These are phyloP conservation scores for Ceratocystis alfenasii DNA, from an alignment of 2,329 filamentous ascomycete genomes.

Conservation along the genomic window DNA sequence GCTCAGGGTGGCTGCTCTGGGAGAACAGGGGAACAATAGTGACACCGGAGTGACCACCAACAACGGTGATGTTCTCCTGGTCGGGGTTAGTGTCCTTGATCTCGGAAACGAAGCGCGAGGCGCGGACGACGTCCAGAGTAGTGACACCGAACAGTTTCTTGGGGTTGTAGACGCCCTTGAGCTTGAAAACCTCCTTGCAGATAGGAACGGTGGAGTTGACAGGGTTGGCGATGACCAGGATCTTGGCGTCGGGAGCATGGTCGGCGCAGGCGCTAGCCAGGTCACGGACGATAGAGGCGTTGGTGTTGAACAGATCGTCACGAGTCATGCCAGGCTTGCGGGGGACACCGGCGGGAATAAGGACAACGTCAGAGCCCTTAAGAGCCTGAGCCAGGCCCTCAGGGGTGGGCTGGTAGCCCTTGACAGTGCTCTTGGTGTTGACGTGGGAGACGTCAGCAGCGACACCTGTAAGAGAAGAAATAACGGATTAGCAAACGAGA, in stretches of 20 bases:
- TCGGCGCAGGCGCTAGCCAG: slow-evolving; percentile 90
- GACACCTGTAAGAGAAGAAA: slow-evolving; percentile 54
- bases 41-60: slow-evolving; percentile 93
- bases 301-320: slow-evolving; percentile 99
- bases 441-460: slow-evolving; percentile 96
- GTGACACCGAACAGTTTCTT: slow-evolving; percentile 99
- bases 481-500: neutral
- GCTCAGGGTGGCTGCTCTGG: slow-evolving; percentile 77
- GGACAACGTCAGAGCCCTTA: slow-evolving; percentile 80
- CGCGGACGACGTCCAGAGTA: slow-evolving; percentile 96
- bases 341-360: slow-evolving; percentile 96
- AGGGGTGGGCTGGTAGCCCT: slow-evolving; percentile 69
- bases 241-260: slow-evolving; percentile 78
- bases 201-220: slow-evolving; percentile 99
- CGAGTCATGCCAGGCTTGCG: slow-evolving; percentile 99
- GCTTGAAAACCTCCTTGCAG: slow-evolving; percentile 93
- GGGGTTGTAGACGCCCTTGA: slow-evolving; percentile 91
- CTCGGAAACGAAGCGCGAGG: slow-evolving; percentile 93
- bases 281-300: slow-evolving; percentile 97
- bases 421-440: slow-evolving; percentile 96
- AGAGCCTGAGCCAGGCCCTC: slow-evolving; percentile 66
- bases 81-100: slow-evolving; percentile 81
- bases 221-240: slow-evolving; percentile 97
- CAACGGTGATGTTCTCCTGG: slow-evolving; percentile 87
- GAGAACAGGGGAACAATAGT: slow-evolving; percentile 97